phyloP scores from a whole-genome alignment of 257 asterid genomes.

The Solanum clarkiae region DNA sequence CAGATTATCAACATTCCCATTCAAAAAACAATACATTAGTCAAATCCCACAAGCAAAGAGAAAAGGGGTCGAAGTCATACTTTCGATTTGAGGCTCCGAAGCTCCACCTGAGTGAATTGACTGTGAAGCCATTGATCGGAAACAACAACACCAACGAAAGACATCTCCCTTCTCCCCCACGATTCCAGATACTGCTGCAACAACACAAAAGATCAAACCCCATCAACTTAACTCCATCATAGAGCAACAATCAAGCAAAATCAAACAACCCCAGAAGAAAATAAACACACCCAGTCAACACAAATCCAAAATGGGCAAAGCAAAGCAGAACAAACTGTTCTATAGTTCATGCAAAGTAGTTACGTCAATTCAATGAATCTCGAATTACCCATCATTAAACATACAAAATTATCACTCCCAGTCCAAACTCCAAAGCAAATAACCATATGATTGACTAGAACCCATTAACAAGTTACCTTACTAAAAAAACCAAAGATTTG shows the following conservation, averaged over 20 bases:
- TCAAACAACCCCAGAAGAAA: background rate
- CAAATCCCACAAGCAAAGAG: background rate
- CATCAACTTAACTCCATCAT: background rate
- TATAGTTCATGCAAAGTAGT: conserved; percentile 2
- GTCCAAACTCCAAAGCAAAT: background rate
- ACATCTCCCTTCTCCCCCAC: conserved; percentile 41
- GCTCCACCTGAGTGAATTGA: conserved; percentile 93
- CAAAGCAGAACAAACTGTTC: background rate
- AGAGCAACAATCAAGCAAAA: background rate
- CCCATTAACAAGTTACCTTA: background rate
- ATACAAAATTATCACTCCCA: background rate
- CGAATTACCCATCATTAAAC: background rate
- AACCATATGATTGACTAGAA: background rate
- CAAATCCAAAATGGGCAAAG: background rate
- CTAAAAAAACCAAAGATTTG: background rate
- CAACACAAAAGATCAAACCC: background rate
- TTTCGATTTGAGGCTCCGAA: conserved; percentile 72
- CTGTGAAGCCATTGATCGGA: conserved; percentile 97
- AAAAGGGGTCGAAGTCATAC: conserved; percentile 16
- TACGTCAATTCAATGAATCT: conserved; percentile 1
- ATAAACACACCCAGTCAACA: background rate
- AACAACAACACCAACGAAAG: conserved; percentile 75
- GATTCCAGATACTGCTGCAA: conserved; percentile 8
- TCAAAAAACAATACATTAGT: background rate
- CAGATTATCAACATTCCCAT: conserved; percentile 8